Evolutionary conservation across 257 asterid species (phyloP).

Genomic region (Ocimum tenuiflorum): DNA sequence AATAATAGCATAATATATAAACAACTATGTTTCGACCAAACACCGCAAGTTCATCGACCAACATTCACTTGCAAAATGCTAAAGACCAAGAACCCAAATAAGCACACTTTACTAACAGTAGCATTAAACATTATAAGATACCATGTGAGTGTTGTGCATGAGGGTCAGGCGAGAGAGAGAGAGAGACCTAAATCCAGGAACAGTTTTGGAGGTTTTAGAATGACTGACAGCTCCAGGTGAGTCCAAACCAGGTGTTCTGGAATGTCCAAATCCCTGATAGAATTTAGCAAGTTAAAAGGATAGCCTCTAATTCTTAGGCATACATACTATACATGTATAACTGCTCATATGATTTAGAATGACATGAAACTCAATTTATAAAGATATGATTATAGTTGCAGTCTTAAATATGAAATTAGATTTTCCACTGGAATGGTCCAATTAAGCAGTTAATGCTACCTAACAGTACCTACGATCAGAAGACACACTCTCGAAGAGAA

Average conservation of each 20-base stretch:
- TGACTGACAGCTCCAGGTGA: constrained; percentile 25
- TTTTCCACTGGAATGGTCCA: background rate
- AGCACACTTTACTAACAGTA: background rate
- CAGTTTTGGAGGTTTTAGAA: constrained; percentile 21
- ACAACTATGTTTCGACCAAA: background rate
- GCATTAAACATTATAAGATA: background rate
- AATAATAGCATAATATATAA: background rate
- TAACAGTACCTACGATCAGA: background rate
- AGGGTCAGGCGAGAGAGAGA: constrained; percentile 16
- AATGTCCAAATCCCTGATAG: constrained; percentile 36
- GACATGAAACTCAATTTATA: background rate
- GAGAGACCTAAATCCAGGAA: constrained; percentile 35
- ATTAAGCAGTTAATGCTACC: background rate
- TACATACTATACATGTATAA: no score
- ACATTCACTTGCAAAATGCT: background rate
- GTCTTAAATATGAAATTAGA: background rate
- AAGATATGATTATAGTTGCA: background rate
- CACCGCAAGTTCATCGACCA: background rate
- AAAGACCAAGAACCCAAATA: background rate
- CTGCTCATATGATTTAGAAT: background rate
- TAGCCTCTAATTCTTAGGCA: constrained; percentile 1
- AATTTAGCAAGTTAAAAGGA: constrained; percentile 12
- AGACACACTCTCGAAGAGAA: background rate
- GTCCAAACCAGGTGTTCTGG: constrained; percentile 25
- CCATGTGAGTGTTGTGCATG: background rate